Evolutionary conservation across 2,329 filamentous ascomycete species (phyloP), one percentile per base, ranked within the genome.

Genomic region (Trichoderma atroviride): DNA sequence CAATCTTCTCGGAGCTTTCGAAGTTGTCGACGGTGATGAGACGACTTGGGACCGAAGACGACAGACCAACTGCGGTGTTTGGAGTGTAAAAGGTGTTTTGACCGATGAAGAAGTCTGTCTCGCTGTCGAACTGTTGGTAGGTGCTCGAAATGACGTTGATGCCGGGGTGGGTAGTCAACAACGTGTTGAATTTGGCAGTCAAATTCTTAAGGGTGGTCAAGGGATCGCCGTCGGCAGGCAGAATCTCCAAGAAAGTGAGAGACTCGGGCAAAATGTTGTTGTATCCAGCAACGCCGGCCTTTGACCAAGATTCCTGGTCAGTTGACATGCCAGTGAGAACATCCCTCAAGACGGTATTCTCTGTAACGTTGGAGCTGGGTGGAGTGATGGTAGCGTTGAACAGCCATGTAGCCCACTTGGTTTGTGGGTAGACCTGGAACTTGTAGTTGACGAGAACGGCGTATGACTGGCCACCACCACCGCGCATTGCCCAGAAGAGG

Each of bases 401-500:
- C n/a, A 83, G 74, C 27, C 81, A 70, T 84, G 11, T 83, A 85
- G 19, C 90, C 81, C 1, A 88, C 84, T 70, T 87, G 81, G 64
- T 70, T 1, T 76, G 73, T 6, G 77, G 80, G 13, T 79, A 83
- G 1, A 85, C 85, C 3, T 75, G 82, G 2, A 87, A 69, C 22
- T 82, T 73, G 31, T 79, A 68, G 1, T 86, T 86, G 35, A 74
- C 73, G 0, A 80, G 83, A 7, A 82, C 83, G 10, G 89, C 80
- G 1, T 87, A 84, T 68, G 86, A 81, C 29, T 59, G 33, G 22
- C 67, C 67, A 22, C 87, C 86, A 2, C 86, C 86, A 5, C 86
- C 86, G 53, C 80, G 79, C 2, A 88, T 76, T 4, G 87, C 87
- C 87, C 86, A 90, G 78, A 86, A 89, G 5, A 90, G 79, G 61